These are phyloP conservation scores for Hibiscus mutabilis DNA, from an alignment of 345 rosid species.

Conservation along the genomic window DNA sequence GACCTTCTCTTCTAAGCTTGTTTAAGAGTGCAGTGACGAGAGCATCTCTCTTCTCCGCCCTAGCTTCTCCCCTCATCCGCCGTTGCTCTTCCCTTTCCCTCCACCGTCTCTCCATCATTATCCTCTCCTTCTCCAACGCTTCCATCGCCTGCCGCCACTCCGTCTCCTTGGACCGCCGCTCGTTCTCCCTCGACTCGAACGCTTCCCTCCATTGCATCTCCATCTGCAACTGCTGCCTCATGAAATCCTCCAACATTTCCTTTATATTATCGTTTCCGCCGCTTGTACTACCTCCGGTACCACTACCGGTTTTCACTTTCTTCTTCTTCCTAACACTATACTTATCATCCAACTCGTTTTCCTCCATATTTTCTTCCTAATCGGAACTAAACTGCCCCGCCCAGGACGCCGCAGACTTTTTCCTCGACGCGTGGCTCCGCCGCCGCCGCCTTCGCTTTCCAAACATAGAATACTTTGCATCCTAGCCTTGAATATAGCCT, in stretches of 20 bases:
- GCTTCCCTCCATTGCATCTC: constrained; percentile 89
- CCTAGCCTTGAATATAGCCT: constrained; percentile 50
- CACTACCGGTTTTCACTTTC: constrained; percentile 26
- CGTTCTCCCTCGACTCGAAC: constrained; percentile 63
- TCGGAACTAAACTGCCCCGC: constrained; percentile 45
- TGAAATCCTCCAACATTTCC: constrained; percentile 64
- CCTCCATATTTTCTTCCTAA: constrained; percentile 67
- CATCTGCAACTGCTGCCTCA: constrained; percentile 73
- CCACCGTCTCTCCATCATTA: constrained; percentile 75
- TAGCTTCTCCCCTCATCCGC: constrained; percentile 72
- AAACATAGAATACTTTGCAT: constrained; percentile 75
- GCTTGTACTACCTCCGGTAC: constrained; percentile 8
- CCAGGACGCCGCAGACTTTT: background rate
- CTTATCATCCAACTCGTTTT: constrained; percentile 38
- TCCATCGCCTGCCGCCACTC: constrained; percentile 91
- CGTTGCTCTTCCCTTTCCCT: constrained; percentile 93
- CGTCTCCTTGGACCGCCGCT: constrained; percentile 66
- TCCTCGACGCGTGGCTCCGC: constrained; percentile 26
- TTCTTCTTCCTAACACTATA: constrained; percentile 36
- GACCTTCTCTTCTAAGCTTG: constrained; percentile 57
- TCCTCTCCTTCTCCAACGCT: constrained; percentile 78
- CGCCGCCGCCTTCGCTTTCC: constrained; percentile 57
- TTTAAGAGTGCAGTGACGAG: constrained; percentile 70
- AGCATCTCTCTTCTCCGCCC: constrained; percentile 90
- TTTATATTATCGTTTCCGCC: constrained; percentile 25